These are phyloP conservation scores for Leucaena leucocephala DNA, from an alignment of 306 rosid genomes.

Conservation along the genomic window DNA sequence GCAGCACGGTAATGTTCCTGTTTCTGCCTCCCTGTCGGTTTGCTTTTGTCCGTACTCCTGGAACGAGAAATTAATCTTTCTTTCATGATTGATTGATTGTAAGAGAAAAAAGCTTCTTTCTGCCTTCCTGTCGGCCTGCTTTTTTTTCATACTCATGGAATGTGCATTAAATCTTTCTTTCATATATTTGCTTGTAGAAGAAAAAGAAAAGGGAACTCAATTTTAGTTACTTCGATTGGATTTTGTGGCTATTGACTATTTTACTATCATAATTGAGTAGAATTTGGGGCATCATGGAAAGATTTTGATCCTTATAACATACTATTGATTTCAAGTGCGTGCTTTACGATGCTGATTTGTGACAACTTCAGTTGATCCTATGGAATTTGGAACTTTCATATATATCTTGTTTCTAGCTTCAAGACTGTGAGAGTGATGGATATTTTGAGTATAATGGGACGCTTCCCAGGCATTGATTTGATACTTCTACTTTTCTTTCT, in stretches of 20 bases:
- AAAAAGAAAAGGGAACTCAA: not conserved
- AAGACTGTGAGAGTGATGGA: not conserved
- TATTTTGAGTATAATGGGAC: no score
- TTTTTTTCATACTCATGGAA: no score
- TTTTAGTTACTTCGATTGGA: not conserved
- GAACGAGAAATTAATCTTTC: not conserved
- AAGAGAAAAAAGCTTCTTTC: no score
- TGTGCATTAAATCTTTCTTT: not conserved
- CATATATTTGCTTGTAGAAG: not conserved
- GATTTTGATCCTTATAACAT: not conserved
- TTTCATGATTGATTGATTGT: not conserved
- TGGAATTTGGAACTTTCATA: not conserved
- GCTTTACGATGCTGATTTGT: no score
- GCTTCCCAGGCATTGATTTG: no score
- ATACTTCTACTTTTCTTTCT: no score
- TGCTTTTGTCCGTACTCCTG: not conserved
- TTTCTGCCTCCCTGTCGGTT: not conserved
- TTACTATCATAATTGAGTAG: not conserved
- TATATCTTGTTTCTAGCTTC: not conserved
- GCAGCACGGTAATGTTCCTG: conserved; percentile 67
- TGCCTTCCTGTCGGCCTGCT: no score
- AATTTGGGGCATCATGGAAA: not conserved
- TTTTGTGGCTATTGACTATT: not conserved
- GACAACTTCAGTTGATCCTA: not conserved
- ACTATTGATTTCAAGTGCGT: not conserved